Percentiles rank a stretch among this genome's conserved stretches.
Conservation (phyloP, 345 rosid species). For the Populus alba region DNA sequence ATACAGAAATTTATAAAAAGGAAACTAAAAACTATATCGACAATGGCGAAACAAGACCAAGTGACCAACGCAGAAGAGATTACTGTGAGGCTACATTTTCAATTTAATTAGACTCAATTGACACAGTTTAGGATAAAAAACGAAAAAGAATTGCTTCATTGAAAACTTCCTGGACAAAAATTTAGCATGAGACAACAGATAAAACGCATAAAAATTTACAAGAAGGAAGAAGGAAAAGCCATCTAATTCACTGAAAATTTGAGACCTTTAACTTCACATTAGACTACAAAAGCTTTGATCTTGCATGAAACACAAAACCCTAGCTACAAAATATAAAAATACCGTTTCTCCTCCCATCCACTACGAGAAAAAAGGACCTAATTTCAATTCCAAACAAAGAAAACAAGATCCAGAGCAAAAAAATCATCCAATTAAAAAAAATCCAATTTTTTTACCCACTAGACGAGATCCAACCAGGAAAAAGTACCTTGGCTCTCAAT, state of each 20-base stretch:
- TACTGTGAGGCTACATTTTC: background rate
- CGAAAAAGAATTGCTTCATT: background rate
- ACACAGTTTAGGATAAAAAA: background rate
- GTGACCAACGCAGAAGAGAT: background rate
- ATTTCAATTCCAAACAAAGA: background rate
- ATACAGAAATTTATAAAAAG: background rate
- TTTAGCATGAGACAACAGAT: background rate
- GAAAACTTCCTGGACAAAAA: background rate
- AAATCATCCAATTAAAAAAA: background rate
- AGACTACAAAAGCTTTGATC: background rate
- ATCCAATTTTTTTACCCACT: background rate
- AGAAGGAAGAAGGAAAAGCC: background rate
- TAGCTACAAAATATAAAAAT: background rate
- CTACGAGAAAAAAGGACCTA: background rate
- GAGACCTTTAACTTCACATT: background rate
- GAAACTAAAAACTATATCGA: background rate
- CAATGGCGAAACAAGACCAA: background rate
- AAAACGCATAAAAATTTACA: background rate
- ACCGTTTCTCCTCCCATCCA: background rate
- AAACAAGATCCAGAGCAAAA: background rate
- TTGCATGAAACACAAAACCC: conserved; percentile 3
- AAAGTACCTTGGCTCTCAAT: background rate
- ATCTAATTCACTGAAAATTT: background rate
- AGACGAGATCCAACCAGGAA: background rate
- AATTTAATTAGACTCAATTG: background rate